Evolutionary conservation across 2,329 filamentous ascomycete species (phyloP).

Genomic region (Teratosphaeria zuluensis): DNA sequence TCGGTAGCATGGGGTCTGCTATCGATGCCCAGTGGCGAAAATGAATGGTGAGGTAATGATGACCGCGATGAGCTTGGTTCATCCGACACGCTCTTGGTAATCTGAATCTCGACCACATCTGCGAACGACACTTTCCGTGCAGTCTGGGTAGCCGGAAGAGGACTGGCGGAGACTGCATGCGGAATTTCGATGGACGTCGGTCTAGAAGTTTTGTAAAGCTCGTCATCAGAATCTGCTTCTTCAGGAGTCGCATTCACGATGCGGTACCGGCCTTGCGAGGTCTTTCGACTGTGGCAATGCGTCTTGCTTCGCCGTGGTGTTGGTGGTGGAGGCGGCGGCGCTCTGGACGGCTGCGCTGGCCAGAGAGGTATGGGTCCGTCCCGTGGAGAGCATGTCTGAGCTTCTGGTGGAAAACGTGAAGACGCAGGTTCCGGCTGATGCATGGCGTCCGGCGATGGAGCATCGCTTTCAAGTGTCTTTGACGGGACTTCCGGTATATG

Average conservation of each 20-base stretch:
- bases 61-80: not conserved
- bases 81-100: not conserved
- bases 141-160: not conserved
- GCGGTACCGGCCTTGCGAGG: not conserved
- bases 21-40: not conserved
- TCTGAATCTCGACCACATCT: not conserved
- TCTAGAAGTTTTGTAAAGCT: slow-evolving; percentile 1
- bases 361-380: not conserved
- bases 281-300: not conserved
- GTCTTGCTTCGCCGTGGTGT: not conserved
- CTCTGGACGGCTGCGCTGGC: not conserved
- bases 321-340: not conserved
- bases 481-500: not conserved
- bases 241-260: not conserved
- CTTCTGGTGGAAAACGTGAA: not conserved
- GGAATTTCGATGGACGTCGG: not conserved
- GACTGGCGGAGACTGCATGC: not conserved
- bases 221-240: slow-evolving; percentile 1
- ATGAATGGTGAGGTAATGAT: not conserved
- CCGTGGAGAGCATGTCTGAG: not conserved
- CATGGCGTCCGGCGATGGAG: not conserved
- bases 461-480: not conserved
- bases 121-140: not conserved
- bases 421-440: not conserved
- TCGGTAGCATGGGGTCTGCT: not conserved